These are phyloP conservation scores for Scorias spongiosa DNA, from an alignment of 2,329 filamentous ascomycete species.

Conservation along the genomic window DNA sequence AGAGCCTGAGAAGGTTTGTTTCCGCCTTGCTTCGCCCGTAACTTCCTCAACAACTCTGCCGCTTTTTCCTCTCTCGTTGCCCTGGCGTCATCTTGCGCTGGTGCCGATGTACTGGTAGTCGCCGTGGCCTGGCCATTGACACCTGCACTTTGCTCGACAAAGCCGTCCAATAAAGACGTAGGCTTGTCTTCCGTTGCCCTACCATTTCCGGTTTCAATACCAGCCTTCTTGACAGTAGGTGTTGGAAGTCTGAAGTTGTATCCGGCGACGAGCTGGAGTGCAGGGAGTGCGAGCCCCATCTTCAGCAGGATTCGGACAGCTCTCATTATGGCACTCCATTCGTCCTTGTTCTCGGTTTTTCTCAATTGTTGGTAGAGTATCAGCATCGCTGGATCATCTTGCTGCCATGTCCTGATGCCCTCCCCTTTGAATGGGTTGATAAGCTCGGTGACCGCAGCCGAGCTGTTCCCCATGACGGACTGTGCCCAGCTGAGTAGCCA, in stretches of 20 bases:
- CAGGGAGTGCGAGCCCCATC: constrained; percentile 65
- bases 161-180: constrained; percentile 12
- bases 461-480: constrained; percentile 70
- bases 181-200: background rate
- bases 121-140: constrained; percentile 6
- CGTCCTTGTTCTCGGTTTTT: constrained; percentile 44
- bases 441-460: constrained; percentile 70
- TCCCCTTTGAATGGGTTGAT: constrained; percentile 50
- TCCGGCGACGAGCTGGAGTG: constrained; percentile 66
- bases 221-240: too few relatives aligned
- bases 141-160: constrained; percentile 1
- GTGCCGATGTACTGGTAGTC: constrained; percentile 9
- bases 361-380: constrained; percentile 76
- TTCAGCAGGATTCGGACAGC: constrained; percentile 42
- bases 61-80: constrained; percentile 16
- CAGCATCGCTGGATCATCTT: constrained; percentile 80
- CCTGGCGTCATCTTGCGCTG: constrained; percentile 7
- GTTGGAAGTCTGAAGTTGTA: constrained; percentile 54
- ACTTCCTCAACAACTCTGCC: constrained; percentile 22
- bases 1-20: constrained; percentile 1
- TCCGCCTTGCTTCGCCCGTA: constrained; percentile 25
- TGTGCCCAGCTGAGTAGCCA: constrained; percentile 96
- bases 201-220: background rate
- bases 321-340: constrained; percentile 55
- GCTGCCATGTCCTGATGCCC: constrained; percentile 35